These are phyloP conservation scores for Nakaseomyces nivariensis DNA, from an alignment of 1,139 yeast genomes.

Conservation along the genomic window DNA sequence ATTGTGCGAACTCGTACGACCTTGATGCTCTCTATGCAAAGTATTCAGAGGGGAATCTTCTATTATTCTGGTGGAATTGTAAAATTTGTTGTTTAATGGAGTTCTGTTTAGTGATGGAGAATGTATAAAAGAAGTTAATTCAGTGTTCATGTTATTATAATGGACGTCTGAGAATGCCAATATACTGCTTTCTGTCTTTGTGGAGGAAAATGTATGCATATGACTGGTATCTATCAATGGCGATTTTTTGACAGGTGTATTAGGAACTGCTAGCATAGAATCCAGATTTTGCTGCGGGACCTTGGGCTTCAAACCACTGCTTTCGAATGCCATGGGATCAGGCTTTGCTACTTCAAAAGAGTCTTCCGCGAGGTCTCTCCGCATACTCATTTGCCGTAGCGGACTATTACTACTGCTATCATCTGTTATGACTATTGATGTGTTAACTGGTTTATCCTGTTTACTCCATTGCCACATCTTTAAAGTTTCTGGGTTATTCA, in stretches of 20 bases:
- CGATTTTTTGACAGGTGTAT: constrained; percentile 28
- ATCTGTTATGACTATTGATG: neutral
- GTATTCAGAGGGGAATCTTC: neutral
- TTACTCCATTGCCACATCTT: constrained; percentile 12
- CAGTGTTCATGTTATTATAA: neutral
- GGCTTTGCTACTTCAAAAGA: constrained; percentile 17
- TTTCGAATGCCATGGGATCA: constrained; percentile 20
- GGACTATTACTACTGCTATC: neutral
- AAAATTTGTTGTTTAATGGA: constrained; percentile 4
- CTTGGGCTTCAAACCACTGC: constrained; percentile 27
- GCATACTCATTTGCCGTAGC: neutral
- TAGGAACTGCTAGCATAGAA: constrained; percentile 19
- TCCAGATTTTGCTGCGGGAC: constrained; percentile 14
- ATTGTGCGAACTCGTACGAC: neutral
- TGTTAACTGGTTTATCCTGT: constrained; percentile 3
- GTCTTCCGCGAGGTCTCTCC: neutral
- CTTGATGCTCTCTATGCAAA: neutral
- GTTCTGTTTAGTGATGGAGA: constrained; percentile 8
- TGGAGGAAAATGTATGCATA: neutral
- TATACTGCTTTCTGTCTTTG: neutral
- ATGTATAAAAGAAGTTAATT: constrained; percentile 4
- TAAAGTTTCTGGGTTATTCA: constrained; percentile 16
- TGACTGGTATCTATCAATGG: constrained; percentile 17
- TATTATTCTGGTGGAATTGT: constrained; percentile 1
- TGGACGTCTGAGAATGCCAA: neutral